These are phyloP conservation scores for Aegilops tauschii DNA, from an alignment of 176 grass and related monocot genomes.

Conservation along the genomic window DNA sequence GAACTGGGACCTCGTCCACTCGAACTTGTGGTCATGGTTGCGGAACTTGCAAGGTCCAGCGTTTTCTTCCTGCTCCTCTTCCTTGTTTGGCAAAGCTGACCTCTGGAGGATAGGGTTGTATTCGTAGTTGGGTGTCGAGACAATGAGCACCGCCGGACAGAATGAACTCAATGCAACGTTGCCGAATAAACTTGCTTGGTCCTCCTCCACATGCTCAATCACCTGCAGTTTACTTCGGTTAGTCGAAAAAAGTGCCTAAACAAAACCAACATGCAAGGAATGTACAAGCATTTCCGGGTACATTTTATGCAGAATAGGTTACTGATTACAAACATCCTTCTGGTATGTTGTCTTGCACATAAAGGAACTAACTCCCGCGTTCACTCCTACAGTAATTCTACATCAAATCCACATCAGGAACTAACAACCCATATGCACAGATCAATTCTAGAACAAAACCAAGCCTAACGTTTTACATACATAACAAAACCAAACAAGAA, in stretches of 20 bases:
- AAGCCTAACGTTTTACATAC: not conserved
- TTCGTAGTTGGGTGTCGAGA: constrained; percentile 93
- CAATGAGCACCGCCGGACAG: constrained; percentile 51
- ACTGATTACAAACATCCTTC: not conserved
- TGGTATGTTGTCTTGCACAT: not conserved
- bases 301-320: not conserved
- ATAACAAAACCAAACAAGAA: not conserved
- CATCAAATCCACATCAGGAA: not conserved
- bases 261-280: not conserved
- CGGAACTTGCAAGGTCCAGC: constrained; percentile 75
- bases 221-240: constrained; percentile 55
- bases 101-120: constrained; percentile 90
- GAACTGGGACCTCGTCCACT: constrained; percentile 90
- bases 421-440: not conserved
- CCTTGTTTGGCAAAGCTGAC: constrained; percentile 63
- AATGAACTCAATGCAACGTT: constrained; percentile 64
- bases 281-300: not conserved
- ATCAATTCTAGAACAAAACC: not conserved
- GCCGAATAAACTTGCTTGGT: constrained; percentile 70
- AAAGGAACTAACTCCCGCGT: not conserved
- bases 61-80: constrained; percentile 64
- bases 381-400: not conserved
- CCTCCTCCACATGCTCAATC: constrained; percentile 90
- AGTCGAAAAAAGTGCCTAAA: not conserved
- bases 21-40: constrained; percentile 94